Base-by-base conservation (phyloP, 352 stramenopile genomes). In the Thalassiosira mediterranea region DNA sequence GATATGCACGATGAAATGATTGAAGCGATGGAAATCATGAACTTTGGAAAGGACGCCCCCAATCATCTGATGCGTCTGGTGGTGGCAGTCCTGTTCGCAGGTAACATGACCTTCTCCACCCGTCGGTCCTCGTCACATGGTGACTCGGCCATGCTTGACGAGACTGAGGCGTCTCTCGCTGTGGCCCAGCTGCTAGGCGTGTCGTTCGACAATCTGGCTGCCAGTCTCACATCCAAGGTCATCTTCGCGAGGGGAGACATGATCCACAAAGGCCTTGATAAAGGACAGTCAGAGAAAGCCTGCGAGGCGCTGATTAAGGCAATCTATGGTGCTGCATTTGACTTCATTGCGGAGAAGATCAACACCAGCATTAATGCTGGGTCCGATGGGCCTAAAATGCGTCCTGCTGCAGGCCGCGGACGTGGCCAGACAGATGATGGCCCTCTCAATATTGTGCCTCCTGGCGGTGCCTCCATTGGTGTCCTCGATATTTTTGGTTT, bases 401-500 rank as follows among this genome's bases (percentile, higher is more conserved):
- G 13, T 7, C 7, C 42, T 19, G 19, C 15, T 7, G 31, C 5
- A 47, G 52, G 49, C 47, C 7, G 34, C 34, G 34, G 34, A 7
- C 7, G 34, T 13, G 34, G 34, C 7, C 34, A 13, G 7, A 7
- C 7, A 13, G 34, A 42, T 7, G 34, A 42, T 13, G 44, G 21
- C 32, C 37, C 75, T 2, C 52, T 83, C 8, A 59, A 76, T 65
- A 76, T 76, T 51, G 52, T 79, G 21, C 75, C 75, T 38, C 52
- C 56, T 1, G 66, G 93, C 51, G 34, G 7, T 13, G 34, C 34
- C 7, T 75, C 71, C 2, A 93, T 91, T 57, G 89, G 89, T 25
- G 79, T 95, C 34, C 70, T 98, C 25, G 96, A 98, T 90, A 98
- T 98, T 76, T 98, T 98, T 88, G 96, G 96, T 4, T 98, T 98